Percentiles rank a stretch among this genome's conserved stretches.
Conservation (phyloP, 2,329 filamentous ascomycete species). For the Colletotrichum simmondsii region DNA sequence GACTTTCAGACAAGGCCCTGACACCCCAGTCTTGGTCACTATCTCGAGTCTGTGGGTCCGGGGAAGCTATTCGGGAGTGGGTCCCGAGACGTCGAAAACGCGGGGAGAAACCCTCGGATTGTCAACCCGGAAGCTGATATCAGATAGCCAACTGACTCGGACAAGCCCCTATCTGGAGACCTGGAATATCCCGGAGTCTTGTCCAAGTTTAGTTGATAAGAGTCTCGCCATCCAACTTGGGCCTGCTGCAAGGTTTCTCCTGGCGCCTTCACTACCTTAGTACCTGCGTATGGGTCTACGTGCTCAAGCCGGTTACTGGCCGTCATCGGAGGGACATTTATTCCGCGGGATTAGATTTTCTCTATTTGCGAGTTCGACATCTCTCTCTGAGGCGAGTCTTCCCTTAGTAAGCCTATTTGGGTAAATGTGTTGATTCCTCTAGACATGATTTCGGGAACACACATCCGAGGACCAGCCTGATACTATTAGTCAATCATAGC, state of each 20-base stretch:
- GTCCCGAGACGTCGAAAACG: constrained; percentile 9
- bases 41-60: constrained; percentile 12
- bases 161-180: not conserved
- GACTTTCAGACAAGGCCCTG: not conserved
- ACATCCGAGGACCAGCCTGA: not conserved
- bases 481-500: not conserved
- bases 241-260: not conserved
- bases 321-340: not conserved
- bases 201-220: not conserved
- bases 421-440: not conserved
- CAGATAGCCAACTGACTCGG: constrained; percentile 8
- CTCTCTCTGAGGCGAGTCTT: too few relatives aligned
- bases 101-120: constrained; percentile 8
- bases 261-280: not conserved
- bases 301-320: too few relatives aligned
- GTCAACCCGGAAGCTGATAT: not conserved
- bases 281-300: too few relatives aligned
- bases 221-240: not conserved
- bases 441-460: not conserved
- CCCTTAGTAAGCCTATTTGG: not conserved
- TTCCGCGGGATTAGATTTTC: not conserved
- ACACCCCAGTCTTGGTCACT: constrained; percentile 4
- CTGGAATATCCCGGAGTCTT: not conserved
- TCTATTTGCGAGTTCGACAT: too few relatives aligned
- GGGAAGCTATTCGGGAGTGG: constrained; percentile 15